phyloP scores from a whole-genome alignment of 2,329 filamentous ascomycete species.

The Fusarium sp. region DNA sequence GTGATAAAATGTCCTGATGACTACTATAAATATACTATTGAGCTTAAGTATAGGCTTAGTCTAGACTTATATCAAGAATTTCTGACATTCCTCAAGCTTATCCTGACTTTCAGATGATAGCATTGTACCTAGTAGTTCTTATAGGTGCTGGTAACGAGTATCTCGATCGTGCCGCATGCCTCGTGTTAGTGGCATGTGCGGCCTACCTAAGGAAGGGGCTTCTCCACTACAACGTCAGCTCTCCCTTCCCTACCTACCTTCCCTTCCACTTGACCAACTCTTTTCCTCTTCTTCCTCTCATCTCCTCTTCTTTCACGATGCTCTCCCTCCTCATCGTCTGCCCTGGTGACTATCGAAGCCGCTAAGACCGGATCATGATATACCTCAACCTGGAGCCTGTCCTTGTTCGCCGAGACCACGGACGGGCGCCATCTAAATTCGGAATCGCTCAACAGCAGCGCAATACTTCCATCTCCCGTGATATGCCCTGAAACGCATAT shows the following conservation, averaged over 20 bases:
- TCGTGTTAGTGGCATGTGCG: background rate
- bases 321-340: background rate
- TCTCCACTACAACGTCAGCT: slow-evolving; percentile 33
- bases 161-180: too few species aligned
- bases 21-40: too few species aligned
- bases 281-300: slow-evolving; percentile 3
- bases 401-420: slow-evolving; percentile 8
- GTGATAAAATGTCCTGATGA: too few species aligned
- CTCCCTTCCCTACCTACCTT: slow-evolving; percentile 7
- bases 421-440: slow-evolving; percentile 21
- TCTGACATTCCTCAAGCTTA: too few species aligned
- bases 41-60: too few species aligned
- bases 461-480: slow-evolving; percentile 14
- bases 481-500: slow-evolving; percentile 36
- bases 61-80: too few species aligned
- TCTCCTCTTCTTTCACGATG: background rate
- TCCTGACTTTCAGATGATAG: too few species aligned
- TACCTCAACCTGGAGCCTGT: background rate
- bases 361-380: background rate
- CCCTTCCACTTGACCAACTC: background rate
- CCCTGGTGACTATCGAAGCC: background rate
- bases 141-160: too few species aligned
- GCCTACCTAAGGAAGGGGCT: slow-evolving; percentile 18
- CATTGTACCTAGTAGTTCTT: too few species aligned
- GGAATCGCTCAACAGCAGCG: slow-evolving; percentile 20